Evolutionary conservation across 805 yeast genomes (phyloP), one percentile per base, ranked within the genome.

Genomic region (Wickerhamomyces chaumierensis): DNA sequence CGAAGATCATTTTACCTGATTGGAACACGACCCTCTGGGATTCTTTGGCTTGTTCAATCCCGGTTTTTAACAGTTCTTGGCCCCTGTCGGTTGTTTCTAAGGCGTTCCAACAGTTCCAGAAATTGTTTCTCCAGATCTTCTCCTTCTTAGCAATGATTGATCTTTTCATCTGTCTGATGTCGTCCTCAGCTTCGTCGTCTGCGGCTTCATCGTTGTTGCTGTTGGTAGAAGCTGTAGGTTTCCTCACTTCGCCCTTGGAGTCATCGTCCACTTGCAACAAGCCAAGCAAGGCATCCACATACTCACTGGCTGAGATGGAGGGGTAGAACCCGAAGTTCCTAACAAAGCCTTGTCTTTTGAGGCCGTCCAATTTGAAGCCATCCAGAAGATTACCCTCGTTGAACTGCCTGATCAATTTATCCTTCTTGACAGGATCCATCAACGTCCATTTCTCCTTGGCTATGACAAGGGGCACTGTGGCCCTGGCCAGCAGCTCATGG

Each of bases 381-480:
- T 79, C 81, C 9, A 85, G 62, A 42, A 84, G 82, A 5, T 9
- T 8, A 12, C 18, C 18, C 48, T 75, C 76, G 42, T 66, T 71
- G 52, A 92, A 81, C 18, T 84, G 78, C 13, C 66, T 55, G 18
- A 81, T 79, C 18, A 92, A 62, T 43, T 77, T 80, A 40, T 78
- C 75, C 56, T 92, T 94, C 37, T 90, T 66, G 9, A 71, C 69
- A 31, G 83, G 73, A 54, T 86, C 92, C 78, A 90, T 75, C 56
- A 90, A 94, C 19, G 81, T 68, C 97, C 97, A 92, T 40, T 78
- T 78, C 57, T 92, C 95, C 51, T 79, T 81, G 0, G 97, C 92
- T n/a, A 81, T 78, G 5, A 76, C 80, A 36, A 92, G 65, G 1
- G 96, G 80, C 5, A 92, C 81, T 7, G 98, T 98, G 96, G 94